Conservation (phyloP, 2,329 filamentous ascomycete species). For the Claviceps sp. region DNA sequence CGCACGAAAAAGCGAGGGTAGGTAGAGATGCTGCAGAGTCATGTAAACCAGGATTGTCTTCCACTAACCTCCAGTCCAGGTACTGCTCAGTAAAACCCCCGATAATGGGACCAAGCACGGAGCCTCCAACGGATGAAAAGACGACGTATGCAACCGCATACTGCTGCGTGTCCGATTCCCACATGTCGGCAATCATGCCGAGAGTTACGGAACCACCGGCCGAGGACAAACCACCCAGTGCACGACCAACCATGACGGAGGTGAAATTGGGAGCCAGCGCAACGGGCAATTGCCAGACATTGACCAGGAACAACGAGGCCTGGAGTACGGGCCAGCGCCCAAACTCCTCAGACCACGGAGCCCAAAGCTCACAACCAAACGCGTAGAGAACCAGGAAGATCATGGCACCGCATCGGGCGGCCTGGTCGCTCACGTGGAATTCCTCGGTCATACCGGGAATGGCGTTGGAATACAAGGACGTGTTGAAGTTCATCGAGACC, state of each 20-base stretch:
- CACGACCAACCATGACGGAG: constrained; percentile 55
- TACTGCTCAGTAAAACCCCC: constrained; percentile 61
- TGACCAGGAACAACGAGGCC: constrained; percentile 59
- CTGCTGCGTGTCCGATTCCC: constrained; percentile 57
- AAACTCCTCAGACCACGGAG: constrained; percentile 74
- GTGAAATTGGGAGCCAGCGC: constrained; percentile 61
- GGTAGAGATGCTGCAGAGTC: neutral
- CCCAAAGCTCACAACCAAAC: constrained; percentile 80
- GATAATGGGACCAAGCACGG: constrained; percentile 63
- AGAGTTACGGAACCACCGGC: constrained; percentile 62
- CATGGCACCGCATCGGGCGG: constrained; percentile 59
- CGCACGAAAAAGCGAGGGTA: neutral
- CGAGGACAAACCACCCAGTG: constrained; percentile 55
- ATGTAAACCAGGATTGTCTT: neutral
- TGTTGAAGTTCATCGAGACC: constrained; percentile 70
- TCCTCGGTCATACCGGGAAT: constrained; percentile 50
- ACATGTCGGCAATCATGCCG: constrained; percentile 64
- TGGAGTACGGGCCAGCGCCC: constrained; percentile 67
- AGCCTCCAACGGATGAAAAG: constrained; percentile 67
- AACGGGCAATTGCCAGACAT: constrained; percentile 62
- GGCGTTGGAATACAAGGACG: constrained; percentile 59
- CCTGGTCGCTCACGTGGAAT: constrained; percentile 54
- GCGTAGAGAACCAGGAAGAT: constrained; percentile 70
- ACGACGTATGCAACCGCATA: constrained; percentile 66
- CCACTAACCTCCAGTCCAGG: constrained; percentile 46